Conservation (phyloP, 169 alveolate genomes). For the Theileria sp. region DNA sequence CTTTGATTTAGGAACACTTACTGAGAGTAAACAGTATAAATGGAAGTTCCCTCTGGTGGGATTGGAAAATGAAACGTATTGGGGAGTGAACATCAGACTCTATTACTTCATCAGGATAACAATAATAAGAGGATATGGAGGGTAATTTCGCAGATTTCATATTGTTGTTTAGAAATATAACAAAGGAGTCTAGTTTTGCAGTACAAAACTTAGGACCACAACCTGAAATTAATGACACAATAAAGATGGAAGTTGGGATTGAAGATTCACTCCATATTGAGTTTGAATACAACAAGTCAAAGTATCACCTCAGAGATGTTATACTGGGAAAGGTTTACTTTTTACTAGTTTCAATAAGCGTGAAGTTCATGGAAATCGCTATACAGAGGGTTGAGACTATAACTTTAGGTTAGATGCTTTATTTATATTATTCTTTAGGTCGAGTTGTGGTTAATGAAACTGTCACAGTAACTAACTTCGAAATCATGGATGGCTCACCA, state of each 20-base stretch:
- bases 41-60: conserved; percentile 94
- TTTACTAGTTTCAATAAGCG: conserved; percentile 94
- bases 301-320: conserved; percentile 95
- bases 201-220: conserved; percentile 88
- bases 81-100: conserved; percentile 92
- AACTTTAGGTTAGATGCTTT: conserved; percentile 25
- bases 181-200: conserved; percentile 92
- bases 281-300: conserved; percentile 91
- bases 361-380: conserved; percentile 94
- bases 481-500: conserved; percentile 99
- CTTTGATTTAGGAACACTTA: conserved; percentile 47
- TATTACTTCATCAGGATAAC: conserved; percentile 89
- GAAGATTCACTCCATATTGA: conserved; percentile 97
- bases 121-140: conserved; percentile 88
- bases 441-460: conserved; percentile 86
- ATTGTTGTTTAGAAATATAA: conserved; percentile 74
- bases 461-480: conserved; percentile 94
- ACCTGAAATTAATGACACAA: conserved; percentile 87
- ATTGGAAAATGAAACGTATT: conserved; percentile 95
- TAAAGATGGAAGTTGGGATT: conserved; percentile 97
- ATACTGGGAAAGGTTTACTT: conserved; percentile 95
- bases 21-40: conserved; percentile 87
- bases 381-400: conserved; percentile 73
- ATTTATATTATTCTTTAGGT: conserved; percentile 41
- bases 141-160: conserved; percentile 45